A percentile compares a stretch with the other conserved stretches of the same genome.
Conservation (phyloP, 2,329 filamentous ascomycete genomes). For the Xylaria sp. region DNA sequence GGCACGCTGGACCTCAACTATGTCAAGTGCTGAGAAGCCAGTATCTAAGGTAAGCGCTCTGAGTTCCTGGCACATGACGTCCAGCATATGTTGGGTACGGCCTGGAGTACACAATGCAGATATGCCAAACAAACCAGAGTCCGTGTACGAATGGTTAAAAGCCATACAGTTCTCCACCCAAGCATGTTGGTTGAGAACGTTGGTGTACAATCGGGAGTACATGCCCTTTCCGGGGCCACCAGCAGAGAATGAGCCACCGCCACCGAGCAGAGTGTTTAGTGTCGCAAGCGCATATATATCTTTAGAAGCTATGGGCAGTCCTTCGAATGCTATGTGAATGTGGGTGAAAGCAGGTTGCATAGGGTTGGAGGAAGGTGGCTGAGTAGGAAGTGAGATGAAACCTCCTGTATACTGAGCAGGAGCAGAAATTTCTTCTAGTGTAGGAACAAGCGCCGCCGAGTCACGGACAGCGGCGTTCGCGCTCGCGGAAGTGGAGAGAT, state of each 20-base stretch:
- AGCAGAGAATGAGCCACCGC: slow-evolving; percentile 95
- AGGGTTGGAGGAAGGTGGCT: slow-evolving; percentile 81
- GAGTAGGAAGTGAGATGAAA: slow-evolving; percentile 84
- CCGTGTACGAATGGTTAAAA: slow-evolving; percentile 98
- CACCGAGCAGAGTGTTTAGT: slow-evolving; percentile 93
- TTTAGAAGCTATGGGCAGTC: slow-evolving; percentile 85
- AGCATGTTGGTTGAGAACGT: slow-evolving; percentile 95
- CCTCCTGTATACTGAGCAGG: slow-evolving; percentile 92
- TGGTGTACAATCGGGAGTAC: slow-evolving; percentile 98
- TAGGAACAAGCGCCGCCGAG: slow-evolving; percentile 57
- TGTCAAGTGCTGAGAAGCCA: slow-evolving; percentile 77
- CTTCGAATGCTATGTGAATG: slow-evolving; percentile 96
- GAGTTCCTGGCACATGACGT: slow-evolving; percentile 94
- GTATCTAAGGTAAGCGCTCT: slow-evolving; percentile 79
- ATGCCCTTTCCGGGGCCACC: slow-evolving; percentile 98
- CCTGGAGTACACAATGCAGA: slow-evolving; percentile 84
- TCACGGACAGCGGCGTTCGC: slow-evolving; percentile 68
- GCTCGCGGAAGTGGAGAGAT: slow-evolving; percentile 79
- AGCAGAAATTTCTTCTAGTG: slow-evolving; percentile 65
- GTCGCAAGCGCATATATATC: slow-evolving; percentile 98
- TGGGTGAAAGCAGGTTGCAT: slow-evolving; percentile 85
- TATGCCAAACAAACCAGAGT: slow-evolving; percentile 95
- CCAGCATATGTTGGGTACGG: slow-evolving; percentile 84
- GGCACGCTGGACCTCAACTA: slow-evolving; percentile 85
- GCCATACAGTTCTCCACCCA: slow-evolving; percentile 97